Evolutionary conservation across 108 stramenopile genomes (phyloP).

Genomic region (Pseudonitzschia multiseries): DNA sequence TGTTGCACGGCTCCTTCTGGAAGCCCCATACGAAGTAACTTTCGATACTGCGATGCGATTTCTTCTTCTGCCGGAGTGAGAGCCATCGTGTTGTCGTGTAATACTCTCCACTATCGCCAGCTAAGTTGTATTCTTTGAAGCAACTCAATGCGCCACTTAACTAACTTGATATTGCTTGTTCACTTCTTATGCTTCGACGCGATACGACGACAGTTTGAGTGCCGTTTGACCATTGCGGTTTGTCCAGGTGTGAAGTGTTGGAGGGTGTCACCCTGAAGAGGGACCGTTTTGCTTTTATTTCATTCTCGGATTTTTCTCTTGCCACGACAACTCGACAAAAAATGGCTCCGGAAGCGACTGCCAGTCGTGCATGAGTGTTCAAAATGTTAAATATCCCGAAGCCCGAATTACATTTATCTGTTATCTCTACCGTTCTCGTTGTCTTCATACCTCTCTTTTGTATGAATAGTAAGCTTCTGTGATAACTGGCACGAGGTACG

Average conservation of each 20-base stretch:
- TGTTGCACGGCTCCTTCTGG: slow-evolving; percentile 26
- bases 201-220: neutral
- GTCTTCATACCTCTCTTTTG: too few relatives aligned
- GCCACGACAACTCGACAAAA: neutral
- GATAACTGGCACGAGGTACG: too few relatives aligned
- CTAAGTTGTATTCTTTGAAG: neutral
- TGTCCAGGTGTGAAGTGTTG: neutral
- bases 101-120: neutral
- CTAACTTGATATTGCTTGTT: neutral
- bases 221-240: neutral
- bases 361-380: neutral
- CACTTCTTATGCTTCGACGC: neutral
- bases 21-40: slow-evolving; percentile 26
- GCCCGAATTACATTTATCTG: too few relatives aligned
- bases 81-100: slow-evolving; percentile 1
- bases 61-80: slow-evolving; percentile 22
- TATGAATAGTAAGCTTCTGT: too few relatives aligned
- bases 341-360: slow-evolving; percentile 1
- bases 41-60: slow-evolving; percentile 16
- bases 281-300: neutral
- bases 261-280: neutral
- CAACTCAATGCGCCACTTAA: neutral
- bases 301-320: neutral
- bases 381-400: too few relatives aligned
- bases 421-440: too few relatives aligned